Evolutionary conservation across 176 grass and related monocot genomes (phyloP), one percentile per base, ranked within the genome.

Genomic region (Poa pratensis): DNA sequence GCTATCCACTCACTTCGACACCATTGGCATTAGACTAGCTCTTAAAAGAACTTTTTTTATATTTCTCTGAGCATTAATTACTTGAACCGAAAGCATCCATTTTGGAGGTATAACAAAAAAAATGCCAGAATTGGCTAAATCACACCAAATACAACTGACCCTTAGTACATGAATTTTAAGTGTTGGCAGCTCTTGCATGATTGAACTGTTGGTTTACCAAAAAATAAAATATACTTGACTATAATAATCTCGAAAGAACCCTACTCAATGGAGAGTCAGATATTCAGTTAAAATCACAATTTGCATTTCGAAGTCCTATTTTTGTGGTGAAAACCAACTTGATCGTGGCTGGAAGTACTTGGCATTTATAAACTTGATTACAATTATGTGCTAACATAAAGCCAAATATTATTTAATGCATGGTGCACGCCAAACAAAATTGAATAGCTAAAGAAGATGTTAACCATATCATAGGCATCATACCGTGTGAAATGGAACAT

Each of bases 401-500:
- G 35, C 14, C 11, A 39, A 14, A 14, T 70, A 86, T 45, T 62
- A 37, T 72, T 50, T 30, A 4, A n/a, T 22, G 35, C 43, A 37
- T 62, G 12, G 48, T 49, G 48, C 13, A 2, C 13, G 22, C 27
- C 15, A 50, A 78, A 77, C 11, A 58, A 64, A 5, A 26, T 57
- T 18, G 68, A 86, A 73, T 59, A 30, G 20, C 13, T 83, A 17
- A 49, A 86, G 1, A 55, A 63, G 71, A 75, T 77, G 52, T 39
- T 87, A 28, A 37, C 16, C 46, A 49, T 57, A 46, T 40, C 34
- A 82, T 82, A 66, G 60, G 39, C 57, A 76, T 76, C 84, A 82
- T 94, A 99, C 93, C 57, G 91, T 99, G 79, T 99, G 96, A 99
- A 99, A 99, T 84, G 96, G 96, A 62, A 99, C 96, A 82, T 99